Evolutionary conservation across 305 asterid species (phyloP).

Genomic region (Galium porrigens): DNA sequence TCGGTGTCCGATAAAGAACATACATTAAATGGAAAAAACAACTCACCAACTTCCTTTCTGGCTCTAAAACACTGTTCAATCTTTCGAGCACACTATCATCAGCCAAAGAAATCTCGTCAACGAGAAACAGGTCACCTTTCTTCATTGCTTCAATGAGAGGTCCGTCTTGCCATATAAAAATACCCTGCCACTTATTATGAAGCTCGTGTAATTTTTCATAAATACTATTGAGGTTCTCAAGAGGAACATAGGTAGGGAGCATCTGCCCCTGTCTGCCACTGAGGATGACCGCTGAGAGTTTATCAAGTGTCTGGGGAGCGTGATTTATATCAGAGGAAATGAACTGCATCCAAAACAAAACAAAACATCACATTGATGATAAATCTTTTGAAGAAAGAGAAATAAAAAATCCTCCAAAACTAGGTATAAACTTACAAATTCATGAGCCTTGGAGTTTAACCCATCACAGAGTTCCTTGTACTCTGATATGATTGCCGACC

Average conservation of each 20-base stretch:
- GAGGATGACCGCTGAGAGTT: constrained; percentile 32
- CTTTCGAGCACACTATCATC: constrained; percentile 99
- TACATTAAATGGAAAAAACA: constrained; percentile 7
- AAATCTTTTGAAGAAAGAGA: neutral
- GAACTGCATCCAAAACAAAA: constrained; percentile 31
- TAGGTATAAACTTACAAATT: constrained; percentile 36
- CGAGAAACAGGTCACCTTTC: constrained; percentile 73
- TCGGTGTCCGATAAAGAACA: neutral
- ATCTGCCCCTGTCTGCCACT: constrained; percentile 36
- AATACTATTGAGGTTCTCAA: constrained; percentile 34
- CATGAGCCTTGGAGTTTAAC: constrained; percentile 49
- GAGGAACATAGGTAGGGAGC: constrained; percentile 46
- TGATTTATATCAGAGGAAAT: constrained; percentile 58
- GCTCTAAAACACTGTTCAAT: constrained; percentile 87
- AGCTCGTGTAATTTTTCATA: constrained; percentile 35
- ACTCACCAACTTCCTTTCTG: constrained; percentile 85
- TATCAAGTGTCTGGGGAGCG: constrained; percentile 41
- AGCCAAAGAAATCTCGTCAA: constrained; percentile 94
- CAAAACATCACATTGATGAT: constrained; percentile 10
- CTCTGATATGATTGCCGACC: constrained; percentile 49
- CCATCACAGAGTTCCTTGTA: constrained; percentile 45
- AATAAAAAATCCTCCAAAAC: constrained; percentile 5
- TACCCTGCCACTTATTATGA: constrained; percentile 60
- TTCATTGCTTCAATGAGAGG: constrained; percentile 97
- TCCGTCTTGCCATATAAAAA: constrained; percentile 96